Conservation (phyloP, 306 rosid species). For the Pyrus betulifolia region DNA sequence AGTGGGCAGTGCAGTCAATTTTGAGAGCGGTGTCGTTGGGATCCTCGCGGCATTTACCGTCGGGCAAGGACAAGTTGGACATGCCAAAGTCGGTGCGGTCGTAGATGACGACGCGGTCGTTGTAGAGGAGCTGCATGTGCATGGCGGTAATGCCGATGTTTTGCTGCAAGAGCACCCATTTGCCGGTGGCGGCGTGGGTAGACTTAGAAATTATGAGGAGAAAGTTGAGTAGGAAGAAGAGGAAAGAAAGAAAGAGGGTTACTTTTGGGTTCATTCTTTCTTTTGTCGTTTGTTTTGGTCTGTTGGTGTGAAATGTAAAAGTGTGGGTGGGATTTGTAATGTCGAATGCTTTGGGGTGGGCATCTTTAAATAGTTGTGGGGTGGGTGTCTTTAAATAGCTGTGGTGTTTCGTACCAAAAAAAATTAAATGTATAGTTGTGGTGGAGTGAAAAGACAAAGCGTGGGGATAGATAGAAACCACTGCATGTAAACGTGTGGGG, state of each 20-base stretch:
- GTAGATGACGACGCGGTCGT: conserved; percentile 52
- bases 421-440: too few species aligned
- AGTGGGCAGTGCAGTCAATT: conserved; percentile 73
- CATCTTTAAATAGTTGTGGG: too few species aligned
- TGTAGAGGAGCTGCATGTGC: conserved; percentile 82
- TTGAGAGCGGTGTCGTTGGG: conserved; percentile 27
- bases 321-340: too few species aligned
- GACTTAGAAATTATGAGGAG: not conserved
- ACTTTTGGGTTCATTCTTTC: not conserved
- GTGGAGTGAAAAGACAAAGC: too few species aligned
- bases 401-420: too few species aligned
- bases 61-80: conserved; percentile 46
- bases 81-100: conserved; percentile 75
- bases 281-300: not conserved
- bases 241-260: not conserved
- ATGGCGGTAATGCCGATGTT: conserved; percentile 73
- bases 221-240: not conserved
- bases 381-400: too few species aligned
- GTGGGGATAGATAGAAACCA: too few species aligned
- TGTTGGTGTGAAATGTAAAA: not conserved
- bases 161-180: conserved; percentile 42
- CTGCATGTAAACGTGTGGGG: too few species aligned
- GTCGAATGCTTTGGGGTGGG: too few species aligned
- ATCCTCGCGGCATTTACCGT: conserved; percentile 39
- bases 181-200: conserved; percentile 19